phyloP scores from a whole-genome alignment of 768 basidiomycete genomes.

The Pleurotus eryngii region DNA sequence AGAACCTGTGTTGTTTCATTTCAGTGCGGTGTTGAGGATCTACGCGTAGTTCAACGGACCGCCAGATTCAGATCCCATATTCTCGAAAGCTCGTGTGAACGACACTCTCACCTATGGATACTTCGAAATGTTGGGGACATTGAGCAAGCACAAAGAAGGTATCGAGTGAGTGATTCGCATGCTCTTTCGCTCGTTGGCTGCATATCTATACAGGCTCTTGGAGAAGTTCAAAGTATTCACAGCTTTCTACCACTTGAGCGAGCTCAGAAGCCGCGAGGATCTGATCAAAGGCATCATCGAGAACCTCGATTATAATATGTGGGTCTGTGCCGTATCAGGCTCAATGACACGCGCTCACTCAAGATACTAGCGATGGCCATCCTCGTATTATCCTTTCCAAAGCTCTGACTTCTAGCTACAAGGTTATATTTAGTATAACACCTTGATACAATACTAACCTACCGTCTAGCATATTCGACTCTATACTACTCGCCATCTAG shows the following conservation, averaged over 20 bases:
- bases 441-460: neutral
- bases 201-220: conserved; percentile 57
- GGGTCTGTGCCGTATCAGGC: conserved; percentile 23
- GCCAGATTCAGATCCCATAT: conserved; percentile 74
- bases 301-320: conserved; percentile 90
- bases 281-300: conserved; percentile 89
- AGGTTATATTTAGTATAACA: conserved; percentile 37
- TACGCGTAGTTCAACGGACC: conserved; percentile 60
- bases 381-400: conserved; percentile 91
- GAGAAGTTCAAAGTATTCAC: conserved; percentile 94
- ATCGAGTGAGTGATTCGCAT: conserved; percentile 62
- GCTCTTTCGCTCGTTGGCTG: conserved; percentile 1
- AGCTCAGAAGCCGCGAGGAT: conserved; percentile 87
- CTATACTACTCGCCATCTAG: conserved; percentile 86
- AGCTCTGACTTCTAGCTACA: conserved; percentile 90
- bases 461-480: conserved; percentile 73
- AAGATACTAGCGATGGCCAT: conserved; percentile 76
- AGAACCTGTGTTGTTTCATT: conserved; percentile 18
- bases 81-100: conserved; percentile 79
- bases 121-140: conserved; percentile 90
- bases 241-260: conserved; percentile 92
- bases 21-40: neutral
- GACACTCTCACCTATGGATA: conserved; percentile 89
- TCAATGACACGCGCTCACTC: conserved; percentile 10
- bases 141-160: conserved; percentile 87